phyloP scores from a whole-genome alignment of 495 filamentous ascomycete genomes.

The Aspergillus funiculosus region DNA sequence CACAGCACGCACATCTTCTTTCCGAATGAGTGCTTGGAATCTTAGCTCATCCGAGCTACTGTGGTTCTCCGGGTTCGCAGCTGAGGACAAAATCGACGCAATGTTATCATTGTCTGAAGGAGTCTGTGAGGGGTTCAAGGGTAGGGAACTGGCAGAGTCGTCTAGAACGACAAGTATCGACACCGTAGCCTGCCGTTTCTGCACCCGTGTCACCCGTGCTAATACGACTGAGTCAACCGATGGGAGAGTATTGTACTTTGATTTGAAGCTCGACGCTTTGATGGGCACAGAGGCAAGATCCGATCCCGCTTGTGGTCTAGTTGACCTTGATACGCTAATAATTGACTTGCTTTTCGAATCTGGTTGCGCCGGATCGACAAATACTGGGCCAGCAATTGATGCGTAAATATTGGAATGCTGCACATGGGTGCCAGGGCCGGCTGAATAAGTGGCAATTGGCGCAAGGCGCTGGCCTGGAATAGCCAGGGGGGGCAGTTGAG shows the following conservation, averaged over 20 bases:
- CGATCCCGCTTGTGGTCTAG: constrained; percentile 16
- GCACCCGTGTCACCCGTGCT: constrained; percentile 78
- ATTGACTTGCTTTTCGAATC: constrained; percentile 52
- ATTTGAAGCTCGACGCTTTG: constrained; percentile 20
- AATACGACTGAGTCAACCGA: constrained; percentile 73
- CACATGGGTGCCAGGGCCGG: constrained; percentile 79
- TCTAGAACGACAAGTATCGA: constrained; percentile 75
- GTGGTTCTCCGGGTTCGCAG: constrained; percentile 43
- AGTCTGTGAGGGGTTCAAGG: constrained; percentile 35
- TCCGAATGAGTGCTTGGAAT: constrained; percentile 52
- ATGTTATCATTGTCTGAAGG: constrained; percentile 47
- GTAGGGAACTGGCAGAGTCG: constrained; percentile 24
- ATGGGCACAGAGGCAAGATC: constrained; percentile 18
- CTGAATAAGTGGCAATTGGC: constrained; percentile 52
- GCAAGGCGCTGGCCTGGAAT: constrained; percentile 76
- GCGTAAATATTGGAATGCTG: constrained; percentile 64
- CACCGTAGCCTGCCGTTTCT: constrained; percentile 72
- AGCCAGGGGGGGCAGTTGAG: constrained; percentile 31
- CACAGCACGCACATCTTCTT: constrained; percentile 87
- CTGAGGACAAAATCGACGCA: constrained; percentile 38
- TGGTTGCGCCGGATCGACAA: constrained; percentile 43
- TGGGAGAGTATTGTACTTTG: constrained; percentile 62
- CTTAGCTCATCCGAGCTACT: constrained; percentile 44
- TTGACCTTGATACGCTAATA: constrained; percentile 45
- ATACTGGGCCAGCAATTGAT: constrained; percentile 58